phyloP scores from a whole-genome alignment of 2,329 filamentous ascomycete genomes.

The Colletotrichum caudatum region DNA sequence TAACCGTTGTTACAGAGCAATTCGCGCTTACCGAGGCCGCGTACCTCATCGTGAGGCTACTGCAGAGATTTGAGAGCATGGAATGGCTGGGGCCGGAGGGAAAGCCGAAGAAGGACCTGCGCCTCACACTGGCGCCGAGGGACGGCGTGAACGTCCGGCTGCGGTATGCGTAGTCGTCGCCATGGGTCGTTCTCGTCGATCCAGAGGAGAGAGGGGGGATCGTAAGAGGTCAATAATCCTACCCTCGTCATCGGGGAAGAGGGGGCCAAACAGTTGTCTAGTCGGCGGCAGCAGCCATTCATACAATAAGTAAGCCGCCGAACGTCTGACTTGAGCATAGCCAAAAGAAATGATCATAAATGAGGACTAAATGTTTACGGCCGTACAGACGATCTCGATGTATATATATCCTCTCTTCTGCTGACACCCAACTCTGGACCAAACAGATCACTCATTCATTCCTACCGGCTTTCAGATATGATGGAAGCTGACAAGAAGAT shows the following conservation, averaged over 20 bases:
- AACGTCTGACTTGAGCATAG: no score
- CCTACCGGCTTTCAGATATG: no score
- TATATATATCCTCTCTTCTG: neutral
- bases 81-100: slow-evolving; percentile 33
- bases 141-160: slow-evolving; percentile 22
- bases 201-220: no score
- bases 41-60: slow-evolving; percentile 49
- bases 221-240: neutral
- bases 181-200: no score
- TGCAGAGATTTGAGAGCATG: slow-evolving; percentile 48
- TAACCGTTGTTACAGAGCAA: slow-evolving; percentile 42
- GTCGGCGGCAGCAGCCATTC: no score
- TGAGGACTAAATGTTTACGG: no score
- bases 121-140: slow-evolving; percentile 31
- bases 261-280: no score
- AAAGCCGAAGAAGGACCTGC: slow-evolving; percentile 32
- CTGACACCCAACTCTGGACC: no score
- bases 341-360: no score
- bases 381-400: neutral
- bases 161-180: slow-evolving; percentile 1
- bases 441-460: neutral
- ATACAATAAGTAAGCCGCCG: no score
- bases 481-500: neutral
- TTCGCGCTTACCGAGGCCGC: slow-evolving; percentile 50
- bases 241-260: neutral